Percentiles rank a stretch among this genome's conserved stretches.
These are phyloP conservation scores for Choricystis sp. DNA, from an alignment of 139 green algal genomes.

Conservation along the genomic window DNA sequence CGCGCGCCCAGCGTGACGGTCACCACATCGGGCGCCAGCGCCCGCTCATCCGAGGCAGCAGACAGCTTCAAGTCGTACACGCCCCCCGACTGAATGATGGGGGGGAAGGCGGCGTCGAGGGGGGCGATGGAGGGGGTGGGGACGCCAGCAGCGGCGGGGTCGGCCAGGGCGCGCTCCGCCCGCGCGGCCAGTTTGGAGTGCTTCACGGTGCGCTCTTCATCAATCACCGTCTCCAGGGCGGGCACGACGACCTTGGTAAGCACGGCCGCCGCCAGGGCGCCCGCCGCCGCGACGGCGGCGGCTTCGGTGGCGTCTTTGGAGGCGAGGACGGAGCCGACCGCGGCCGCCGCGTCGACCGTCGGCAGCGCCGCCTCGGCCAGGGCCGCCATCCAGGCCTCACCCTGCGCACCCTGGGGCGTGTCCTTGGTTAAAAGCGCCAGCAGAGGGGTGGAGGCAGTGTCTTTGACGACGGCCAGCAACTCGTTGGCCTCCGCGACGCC, in stretches of 20 bases:
- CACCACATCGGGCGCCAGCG: constrained; percentile 10
- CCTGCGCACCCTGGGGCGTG: constrained; percentile 42
- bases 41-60: constrained; percentile 22
- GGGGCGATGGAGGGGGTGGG: constrained; percentile 32
- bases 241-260: not conserved
- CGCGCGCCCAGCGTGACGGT: not conserved
- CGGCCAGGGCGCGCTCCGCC: constrained; percentile 51
- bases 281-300: not conserved
- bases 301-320: constrained; percentile 66
- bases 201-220: constrained; percentile 77
- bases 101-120: constrained; percentile 87
- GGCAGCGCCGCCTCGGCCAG: constrained; percentile 19
- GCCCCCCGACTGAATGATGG: constrained; percentile 71
- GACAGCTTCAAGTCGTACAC: constrained; percentile 50
- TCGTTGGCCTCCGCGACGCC: constrained; percentile 31
- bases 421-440: constrained; percentile 58
- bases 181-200: constrained; percentile 68
- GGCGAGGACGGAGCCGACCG: constrained; percentile 47
- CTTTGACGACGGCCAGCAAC: constrained; percentile 30
- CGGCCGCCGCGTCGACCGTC: constrained; percentile 25
- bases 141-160: constrained; percentile 20
- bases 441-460: constrained; percentile 9
- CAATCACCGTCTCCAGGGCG: constrained; percentile 38
- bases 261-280: not conserved
- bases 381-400: constrained; percentile 25